Percentiles rank a stretch among this genome's conserved stretches.
These are phyloP conservation scores for Epichloe aotearoae DNA, from an alignment of 2,329 filamentous ascomycete species.

Conservation along the genomic window DNA sequence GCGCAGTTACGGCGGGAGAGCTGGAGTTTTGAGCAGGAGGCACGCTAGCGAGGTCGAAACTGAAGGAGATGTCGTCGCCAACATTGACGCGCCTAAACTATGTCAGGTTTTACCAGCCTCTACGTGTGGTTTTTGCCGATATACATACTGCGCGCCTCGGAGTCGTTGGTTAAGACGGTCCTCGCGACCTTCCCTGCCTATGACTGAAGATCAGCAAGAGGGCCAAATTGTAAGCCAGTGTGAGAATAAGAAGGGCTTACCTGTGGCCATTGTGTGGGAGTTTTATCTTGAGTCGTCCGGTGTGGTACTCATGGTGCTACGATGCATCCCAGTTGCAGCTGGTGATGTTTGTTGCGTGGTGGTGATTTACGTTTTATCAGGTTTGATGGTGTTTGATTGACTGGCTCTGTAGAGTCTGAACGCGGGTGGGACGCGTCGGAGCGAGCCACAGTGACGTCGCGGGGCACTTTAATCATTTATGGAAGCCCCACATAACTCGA, in stretches of 20 bases:
- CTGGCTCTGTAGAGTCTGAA: too few relatives aligned
- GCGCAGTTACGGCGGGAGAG: slow-evolving; percentile 4
- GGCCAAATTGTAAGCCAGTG: background rate
- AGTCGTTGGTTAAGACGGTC: slow-evolving; percentile 52
- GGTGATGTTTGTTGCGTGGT: background rate
- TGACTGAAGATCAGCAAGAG: background rate
- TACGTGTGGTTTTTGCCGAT: background rate
- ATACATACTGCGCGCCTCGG: slow-evolving; percentile 47
- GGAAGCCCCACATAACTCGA: too few relatives aligned
- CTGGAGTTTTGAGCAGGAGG: slow-evolving; percentile 11
- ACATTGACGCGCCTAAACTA: slow-evolving; percentile 38
- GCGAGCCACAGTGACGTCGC: background rate
- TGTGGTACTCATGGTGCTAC: background rate
- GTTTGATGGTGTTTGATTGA: background rate
- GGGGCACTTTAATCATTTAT: too few relatives aligned
- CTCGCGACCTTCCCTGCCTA: slow-evolving; percentile 37
- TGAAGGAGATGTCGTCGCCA: slow-evolving; percentile 48
- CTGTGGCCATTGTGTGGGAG: background rate
- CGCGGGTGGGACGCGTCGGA: slow-evolving; percentile 2
- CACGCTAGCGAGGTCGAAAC: slow-evolving; percentile 34
- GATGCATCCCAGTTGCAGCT: background rate
- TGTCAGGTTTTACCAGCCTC: slow-evolving; percentile 4
- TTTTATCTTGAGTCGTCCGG: background rate
- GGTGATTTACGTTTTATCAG: background rate
- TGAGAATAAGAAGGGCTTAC: background rate